Conservation (phyloP, 768 basidiomycete species). For the Mycena latifolia region DNA sequence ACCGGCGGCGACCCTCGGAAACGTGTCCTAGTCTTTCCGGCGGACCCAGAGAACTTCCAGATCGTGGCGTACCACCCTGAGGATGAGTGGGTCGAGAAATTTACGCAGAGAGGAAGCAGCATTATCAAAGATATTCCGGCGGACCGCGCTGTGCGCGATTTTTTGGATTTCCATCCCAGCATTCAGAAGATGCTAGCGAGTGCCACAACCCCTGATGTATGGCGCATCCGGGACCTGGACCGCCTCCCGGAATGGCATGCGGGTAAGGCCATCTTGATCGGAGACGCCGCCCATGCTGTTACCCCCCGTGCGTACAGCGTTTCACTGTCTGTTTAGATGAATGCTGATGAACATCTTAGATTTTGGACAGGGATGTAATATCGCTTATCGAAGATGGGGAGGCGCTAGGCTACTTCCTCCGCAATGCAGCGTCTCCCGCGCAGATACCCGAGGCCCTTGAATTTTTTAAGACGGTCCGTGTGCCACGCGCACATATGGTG, state of each 20-base stretch:
- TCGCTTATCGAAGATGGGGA: constrained; percentile 50
- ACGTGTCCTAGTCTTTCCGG: constrained; percentile 26
- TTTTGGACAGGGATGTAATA: constrained; percentile 45
- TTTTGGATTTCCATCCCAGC: constrained; percentile 27
- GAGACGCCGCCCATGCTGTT: constrained; percentile 34
- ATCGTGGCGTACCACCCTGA: constrained; percentile 32
- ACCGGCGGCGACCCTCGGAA: constrained; percentile 8
- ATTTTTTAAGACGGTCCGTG: constrained; percentile 22
- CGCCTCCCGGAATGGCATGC: constrained; percentile 16
- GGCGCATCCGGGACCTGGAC: constrained; percentile 35
- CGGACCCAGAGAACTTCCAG: constrained; percentile 30
- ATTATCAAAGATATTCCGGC: constrained; percentile 27
- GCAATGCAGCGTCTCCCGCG: constrained; percentile 7
- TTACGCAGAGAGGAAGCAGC: constrained; percentile 24
- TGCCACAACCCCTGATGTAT: constrained; percentile 28
- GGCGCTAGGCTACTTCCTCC: constrained; percentile 47
- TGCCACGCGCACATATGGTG: constrained; percentile 30
- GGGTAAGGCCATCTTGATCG: constrained; percentile 30
- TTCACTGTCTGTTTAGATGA: background rate
- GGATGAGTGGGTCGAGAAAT: constrained; percentile 24
- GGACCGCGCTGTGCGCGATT: constrained; percentile 22
- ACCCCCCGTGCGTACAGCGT: constrained; percentile 25
- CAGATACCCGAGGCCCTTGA: constrained; percentile 20
- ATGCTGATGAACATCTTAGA: constrained; percentile 8
- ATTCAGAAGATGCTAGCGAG: constrained; percentile 19